Percentiles rank a stretch among this genome's conserved stretches.
Conservation (phyloP, 805 yeast genomes). For the Osmozyma mogii region DNA sequence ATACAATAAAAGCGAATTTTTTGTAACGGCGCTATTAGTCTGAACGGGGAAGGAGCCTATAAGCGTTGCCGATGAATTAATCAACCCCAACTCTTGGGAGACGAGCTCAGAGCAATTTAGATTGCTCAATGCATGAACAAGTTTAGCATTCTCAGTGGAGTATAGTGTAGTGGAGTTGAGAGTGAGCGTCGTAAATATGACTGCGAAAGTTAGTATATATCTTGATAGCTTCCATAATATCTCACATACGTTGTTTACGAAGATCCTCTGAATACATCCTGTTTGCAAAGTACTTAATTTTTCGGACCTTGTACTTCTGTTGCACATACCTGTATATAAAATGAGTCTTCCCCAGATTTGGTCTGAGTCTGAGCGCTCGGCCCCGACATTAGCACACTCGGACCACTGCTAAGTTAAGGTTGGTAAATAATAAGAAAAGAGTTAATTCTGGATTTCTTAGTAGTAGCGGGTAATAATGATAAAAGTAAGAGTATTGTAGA, state of each 20-base stretch:
- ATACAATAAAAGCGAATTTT: conserved; percentile 29
- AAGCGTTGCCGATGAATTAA: conserved; percentile 40
- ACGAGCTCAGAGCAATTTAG: conserved; percentile 47
- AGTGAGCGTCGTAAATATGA: conserved; percentile 42
- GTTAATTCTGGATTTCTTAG: no score
- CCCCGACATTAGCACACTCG: no score
- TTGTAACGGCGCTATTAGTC: conserved; percentile 18
- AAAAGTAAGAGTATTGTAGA: no score
- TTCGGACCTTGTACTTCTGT: no score
- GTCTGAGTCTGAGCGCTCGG: no score
- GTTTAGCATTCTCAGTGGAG: conserved; percentile 44
- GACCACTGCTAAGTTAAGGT: no score
- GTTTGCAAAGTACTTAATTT: no score
- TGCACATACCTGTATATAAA: no score
- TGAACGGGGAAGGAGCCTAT: conserved; percentile 30
- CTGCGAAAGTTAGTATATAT: conserved; percentile 16
- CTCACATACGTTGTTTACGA: conserved; percentile 9
- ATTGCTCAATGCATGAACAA: conserved; percentile 33
- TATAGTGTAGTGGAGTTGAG: conserved; percentile 53
- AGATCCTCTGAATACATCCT: conserved; percentile 4
- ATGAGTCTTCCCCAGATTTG: no score
- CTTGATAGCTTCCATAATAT: no score
- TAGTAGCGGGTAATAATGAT: no score
- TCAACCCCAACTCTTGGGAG: conserved; percentile 45
- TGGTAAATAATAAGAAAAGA: no score